Conservation (phyloP, 495 filamentous ascomycete species). For the Ascodesmis nigricans region DNA sequence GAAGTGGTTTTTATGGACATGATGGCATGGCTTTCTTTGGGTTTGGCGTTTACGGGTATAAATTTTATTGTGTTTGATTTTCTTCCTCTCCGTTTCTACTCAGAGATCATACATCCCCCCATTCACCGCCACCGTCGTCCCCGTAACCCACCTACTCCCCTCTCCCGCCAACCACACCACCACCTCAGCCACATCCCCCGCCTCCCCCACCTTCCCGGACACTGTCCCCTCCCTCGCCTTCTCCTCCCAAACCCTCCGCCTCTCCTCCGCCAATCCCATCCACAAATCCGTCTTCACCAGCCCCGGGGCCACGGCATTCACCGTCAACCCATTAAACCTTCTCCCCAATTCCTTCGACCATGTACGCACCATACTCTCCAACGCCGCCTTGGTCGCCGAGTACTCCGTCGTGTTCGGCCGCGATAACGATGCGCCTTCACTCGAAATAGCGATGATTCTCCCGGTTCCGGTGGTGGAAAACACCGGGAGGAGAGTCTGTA, state of each 20-base stretch:
- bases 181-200: conserved; percentile 2
- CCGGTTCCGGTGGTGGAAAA: conserved; percentile 53
- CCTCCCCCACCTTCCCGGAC: not conserved
- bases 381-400: conserved; percentile 66
- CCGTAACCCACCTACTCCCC: conserved; percentile 1
- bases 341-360: conserved; percentile 68
- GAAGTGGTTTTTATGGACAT: not conserved
- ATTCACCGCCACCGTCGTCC: conserved; percentile 1
- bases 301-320: conserved; percentile 75
- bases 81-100: not conserved
- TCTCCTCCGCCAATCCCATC: conserved; percentile 25
- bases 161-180: conserved; percentile 4
- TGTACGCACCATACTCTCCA: conserved; percentile 76
- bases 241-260: conserved; percentile 3
- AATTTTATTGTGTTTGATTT: not conserved
- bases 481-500: conserved; percentile 44
- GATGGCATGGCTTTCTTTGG: not conserved
- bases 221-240: conserved; percentile 1
- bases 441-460: conserved; percentile 63
- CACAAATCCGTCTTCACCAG: conserved; percentile 69
- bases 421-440: conserved; percentile 44
- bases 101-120: not conserved
- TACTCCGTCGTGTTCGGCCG: conserved; percentile 56
- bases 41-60: not conserved
- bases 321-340: conserved; percentile 33